These are phyloP conservation scores for Drosera capensis DNA, from an alignment of 148 eudicot genomes.

Conservation along the genomic window DNA sequence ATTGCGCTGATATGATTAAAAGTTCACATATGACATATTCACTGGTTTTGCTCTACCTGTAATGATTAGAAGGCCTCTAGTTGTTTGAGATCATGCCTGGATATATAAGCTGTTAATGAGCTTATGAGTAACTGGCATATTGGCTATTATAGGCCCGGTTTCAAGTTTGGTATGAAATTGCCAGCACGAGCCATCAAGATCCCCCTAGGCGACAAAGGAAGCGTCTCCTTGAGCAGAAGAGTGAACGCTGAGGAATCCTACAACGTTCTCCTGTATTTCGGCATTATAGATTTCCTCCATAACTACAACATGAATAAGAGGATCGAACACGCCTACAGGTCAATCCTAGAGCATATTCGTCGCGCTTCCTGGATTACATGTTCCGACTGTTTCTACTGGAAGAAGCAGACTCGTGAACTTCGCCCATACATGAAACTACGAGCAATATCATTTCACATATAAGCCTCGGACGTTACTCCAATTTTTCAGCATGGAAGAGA, in stretches of 20 bases:
- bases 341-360: slow-evolving; percentile 23
- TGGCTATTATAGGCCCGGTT: slow-evolving; percentile 5
- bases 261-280: slow-evolving; percentile 15
- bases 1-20: neutral
- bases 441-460: no score
- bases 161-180: slow-evolving; percentile 19
- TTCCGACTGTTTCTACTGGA: slow-evolving; percentile 16
- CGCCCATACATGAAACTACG: no score
- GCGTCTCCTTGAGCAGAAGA: slow-evolving; percentile 1
- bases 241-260: slow-evolving; percentile 2
- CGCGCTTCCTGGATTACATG: slow-evolving; percentile 26
- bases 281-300: slow-evolving; percentile 28
- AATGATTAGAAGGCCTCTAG: no score
- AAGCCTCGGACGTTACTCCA: no score
- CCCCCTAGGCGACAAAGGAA: slow-evolving; percentile 1
- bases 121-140: no score
- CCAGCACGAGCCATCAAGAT: slow-evolving; percentile 16
- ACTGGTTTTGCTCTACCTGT: no score
- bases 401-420: neutral
- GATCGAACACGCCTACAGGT: slow-evolving; percentile 28
- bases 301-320: slow-evolving; percentile 22
- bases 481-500: no score
- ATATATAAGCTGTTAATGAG: neutral
- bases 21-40: no score
- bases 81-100: neutral